Percentiles rank a stretch among this genome's conserved stretches.
phyloP scores from a whole-genome alignment of 2,329 filamentous ascomycete genomes.

The Xylaria polymorpha region DNA sequence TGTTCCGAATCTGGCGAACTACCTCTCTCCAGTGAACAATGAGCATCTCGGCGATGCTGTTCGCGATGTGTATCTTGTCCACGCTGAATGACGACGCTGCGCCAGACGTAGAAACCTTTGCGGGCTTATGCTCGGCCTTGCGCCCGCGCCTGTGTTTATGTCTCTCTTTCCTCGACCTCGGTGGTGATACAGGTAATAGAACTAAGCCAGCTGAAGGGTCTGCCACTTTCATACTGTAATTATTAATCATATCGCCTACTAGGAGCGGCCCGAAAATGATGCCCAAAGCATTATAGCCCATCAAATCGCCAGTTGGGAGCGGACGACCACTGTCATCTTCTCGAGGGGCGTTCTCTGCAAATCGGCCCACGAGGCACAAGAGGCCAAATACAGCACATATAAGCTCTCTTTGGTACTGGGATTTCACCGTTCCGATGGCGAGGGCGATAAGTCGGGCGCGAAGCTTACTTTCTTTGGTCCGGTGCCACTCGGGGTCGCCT shows the following conservation, averaged over 20 bases:
- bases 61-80: constrained; percentile 69
- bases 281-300: constrained; percentile 72
- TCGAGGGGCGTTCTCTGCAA: constrained; percentile 64
- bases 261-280: constrained; percentile 74
- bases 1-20: constrained; percentile 67
- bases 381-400: constrained; percentile 76
- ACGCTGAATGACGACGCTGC: constrained; percentile 52
- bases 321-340: constrained; percentile 64
- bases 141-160: constrained; percentile 47
- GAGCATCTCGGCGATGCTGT: constrained; percentile 72
- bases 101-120: not conserved
- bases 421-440: constrained; percentile 69
- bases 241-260: constrained; percentile 66
- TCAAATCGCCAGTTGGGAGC: constrained; percentile 67
- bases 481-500: constrained; percentile 62
- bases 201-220: constrained; percentile 56
- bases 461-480: constrained; percentile 66
- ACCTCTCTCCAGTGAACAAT: constrained; percentile 74
- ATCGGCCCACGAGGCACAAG: constrained; percentile 68
- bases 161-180: constrained; percentile 57
- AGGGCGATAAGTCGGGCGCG: constrained; percentile 74
- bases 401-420: constrained; percentile 69
- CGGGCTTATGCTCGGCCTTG: constrained; percentile 46
- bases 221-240: constrained; percentile 61
- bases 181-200: constrained; percentile 58